phyloP scores from a whole-genome alignment of 169 alveolate species.

The Plasmodium gaboni region DNA sequence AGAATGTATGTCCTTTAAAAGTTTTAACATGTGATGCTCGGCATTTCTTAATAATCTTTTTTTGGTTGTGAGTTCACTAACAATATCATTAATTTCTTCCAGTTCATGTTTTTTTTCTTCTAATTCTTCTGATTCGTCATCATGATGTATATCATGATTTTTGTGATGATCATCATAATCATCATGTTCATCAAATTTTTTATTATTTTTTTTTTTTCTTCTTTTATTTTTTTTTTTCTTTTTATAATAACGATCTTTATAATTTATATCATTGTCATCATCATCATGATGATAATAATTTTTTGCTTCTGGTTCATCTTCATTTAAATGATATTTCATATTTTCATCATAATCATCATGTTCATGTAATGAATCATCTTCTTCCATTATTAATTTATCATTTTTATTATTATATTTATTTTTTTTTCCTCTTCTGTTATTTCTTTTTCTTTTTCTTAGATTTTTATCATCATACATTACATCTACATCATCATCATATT shows the following conservation, averaged over 20 bases:
- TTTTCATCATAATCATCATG: too few relatives aligned
- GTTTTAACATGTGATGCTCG: slow-evolving; percentile 12
- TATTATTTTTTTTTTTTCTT: neutral
- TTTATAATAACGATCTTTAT: neutral
- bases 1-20: slow-evolving; percentile 28
- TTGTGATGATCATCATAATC: neutral
- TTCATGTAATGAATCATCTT: too few relatives aligned
- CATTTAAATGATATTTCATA: too few relatives aligned
- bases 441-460: neutral
- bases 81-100: slow-evolving; percentile 32
- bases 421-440: neutral
- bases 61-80: slow-evolving; percentile 21
- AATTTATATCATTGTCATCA: too few relatives aligned
- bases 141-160: neutral
- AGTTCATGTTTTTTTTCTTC: slow-evolving; percentile 20
- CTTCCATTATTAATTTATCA: too few relatives aligned
- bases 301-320: too few relatives aligned
- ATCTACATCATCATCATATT: neutral
- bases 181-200: neutral
- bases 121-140: neutral
- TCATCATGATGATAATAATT: too few relatives aligned
- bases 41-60: slow-evolving; percentile 38
- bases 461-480: neutral
- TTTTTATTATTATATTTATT: too few relatives aligned
- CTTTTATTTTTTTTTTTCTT: slow-evolving; percentile 7